Evolutionary conservation across 2,329 filamentous ascomycete genomes (phyloP), one percentile per base, ranked within the genome.

Genomic region (Alternaria ventricosa): DNA sequence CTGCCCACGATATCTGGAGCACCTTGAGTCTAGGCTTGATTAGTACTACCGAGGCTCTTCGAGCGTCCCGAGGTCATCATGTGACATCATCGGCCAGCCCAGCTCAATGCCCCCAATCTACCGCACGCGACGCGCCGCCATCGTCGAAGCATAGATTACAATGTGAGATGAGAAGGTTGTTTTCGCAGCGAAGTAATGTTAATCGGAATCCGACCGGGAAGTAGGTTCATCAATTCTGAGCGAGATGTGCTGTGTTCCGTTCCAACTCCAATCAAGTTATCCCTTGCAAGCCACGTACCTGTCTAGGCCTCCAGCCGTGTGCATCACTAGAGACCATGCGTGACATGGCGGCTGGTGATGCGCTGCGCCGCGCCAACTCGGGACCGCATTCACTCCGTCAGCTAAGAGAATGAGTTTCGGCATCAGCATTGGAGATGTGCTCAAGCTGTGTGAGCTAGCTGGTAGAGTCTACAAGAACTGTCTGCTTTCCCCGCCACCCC

Each of bases 371-470:
- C 13, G 22, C 53, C 13, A 25, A 6, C 18, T 25, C 43, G 23
- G 30, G n/a, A 27, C 27, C 36, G 18, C 27, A 33, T n/a, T 12
- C 15, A 33, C 20, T 51, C 53, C 20, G 25, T 36, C 13, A 45
- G 45, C 33, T 51, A 45, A 45, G 54, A 51, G 28, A 11, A 76
- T 76, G 74, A 74, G 71, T 45, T 72, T 77, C 57, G 73, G 71
- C 5, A 57, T 76, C 8, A 60, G 61, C n/a, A 63, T 76, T 44
- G 71, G 71, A 15, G 72, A 76, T 54, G 55, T 75, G n/a, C 41
- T 76, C 25, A 74, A 72, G 65, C 36, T 77, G 22, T 71, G 67
- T 20, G 73, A 76, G 46, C 45, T 72, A 28, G 73, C 72, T 27
- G 60, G 63, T 8, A 60, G 65, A 12, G 70, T 72, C 4, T 74